A percentile compares a stretch with the other conserved stretches of the same genome.
Evolutionary conservation across 2,329 filamentous ascomycete genomes (phyloP).

Genomic region (Cryphonectria carpinicola): DNA sequence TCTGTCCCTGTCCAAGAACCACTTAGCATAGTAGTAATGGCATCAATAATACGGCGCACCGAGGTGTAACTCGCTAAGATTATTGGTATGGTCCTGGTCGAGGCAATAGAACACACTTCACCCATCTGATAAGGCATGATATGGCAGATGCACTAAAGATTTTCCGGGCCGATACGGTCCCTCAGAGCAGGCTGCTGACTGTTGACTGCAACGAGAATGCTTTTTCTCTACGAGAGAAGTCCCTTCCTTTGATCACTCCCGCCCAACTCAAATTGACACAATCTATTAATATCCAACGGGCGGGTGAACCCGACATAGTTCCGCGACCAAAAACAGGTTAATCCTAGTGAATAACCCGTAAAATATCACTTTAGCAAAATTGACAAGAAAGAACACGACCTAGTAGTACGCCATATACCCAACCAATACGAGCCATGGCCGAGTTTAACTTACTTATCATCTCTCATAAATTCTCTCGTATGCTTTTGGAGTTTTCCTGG

Average conservation of each 20-base stretch:
- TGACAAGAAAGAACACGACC: neutral
- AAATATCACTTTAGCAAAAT: neutral
- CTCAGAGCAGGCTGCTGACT: no score
- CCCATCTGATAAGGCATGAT: no score
- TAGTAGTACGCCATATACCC: neutral
- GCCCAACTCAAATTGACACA: neutral
- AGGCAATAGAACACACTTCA: no score
- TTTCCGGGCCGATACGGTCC: no score
- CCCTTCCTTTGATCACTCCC: neutral
- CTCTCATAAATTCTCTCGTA: neutral
- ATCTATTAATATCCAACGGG: neutral
- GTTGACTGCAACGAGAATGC: neutral
- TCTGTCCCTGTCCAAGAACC: no score
- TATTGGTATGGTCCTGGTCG: no score
- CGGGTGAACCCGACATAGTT: neutral
- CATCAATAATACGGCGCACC: no score
- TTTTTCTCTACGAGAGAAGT: neutral
- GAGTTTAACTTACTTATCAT: neutral
- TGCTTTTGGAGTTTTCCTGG: neutral
- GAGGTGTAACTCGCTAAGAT: no score
- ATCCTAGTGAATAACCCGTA: neutral
- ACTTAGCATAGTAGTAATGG: no score
- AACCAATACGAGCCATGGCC: neutral
- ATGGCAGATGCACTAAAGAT: no score
- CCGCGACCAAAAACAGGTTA: neutral